These are phyloP conservation scores for Cryptococcus neoformans DNA, from an alignment of 1,284 basidiomycete genomes.

Conservation along the genomic window DNA sequence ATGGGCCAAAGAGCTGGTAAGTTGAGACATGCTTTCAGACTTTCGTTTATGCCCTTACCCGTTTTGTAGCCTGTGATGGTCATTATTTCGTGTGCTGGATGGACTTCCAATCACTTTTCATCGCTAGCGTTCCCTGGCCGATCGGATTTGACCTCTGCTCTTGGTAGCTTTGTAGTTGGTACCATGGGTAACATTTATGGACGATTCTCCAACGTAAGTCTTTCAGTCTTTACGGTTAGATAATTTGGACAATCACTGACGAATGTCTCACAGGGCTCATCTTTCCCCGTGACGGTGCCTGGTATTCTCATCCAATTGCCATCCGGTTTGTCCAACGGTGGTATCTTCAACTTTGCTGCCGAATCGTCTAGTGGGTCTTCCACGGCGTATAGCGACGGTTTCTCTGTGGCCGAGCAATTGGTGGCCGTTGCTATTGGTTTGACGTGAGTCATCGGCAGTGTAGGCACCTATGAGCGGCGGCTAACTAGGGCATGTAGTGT, in stretches of 20 bases:
- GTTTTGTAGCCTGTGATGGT: constrained; percentile 55
- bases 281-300: constrained; percentile 53
- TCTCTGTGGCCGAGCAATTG: constrained; percentile 49
- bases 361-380: constrained; percentile 10
- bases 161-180: constrained; percentile 78
- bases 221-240: constrained; percentile 58
- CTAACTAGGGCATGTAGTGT: constrained; percentile 56
- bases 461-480: not conserved
- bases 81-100: constrained; percentile 68
- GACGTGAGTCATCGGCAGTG: constrained; percentile 35
- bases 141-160: constrained; percentile 68
- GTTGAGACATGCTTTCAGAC: constrained; percentile 15
- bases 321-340: constrained; percentile 77
- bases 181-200: constrained; percentile 79
- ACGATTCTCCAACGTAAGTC: constrained; percentile 69
- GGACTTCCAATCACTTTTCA: constrained; percentile 71
- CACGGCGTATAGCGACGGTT: constrained; percentile 28
- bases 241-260: constrained; percentile 15
- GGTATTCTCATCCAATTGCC: constrained; percentile 86
- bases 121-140: constrained; percentile 60
- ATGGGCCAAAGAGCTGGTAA: constrained; percentile 66
- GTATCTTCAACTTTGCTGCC: constrained; percentile 61
- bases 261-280: constrained; percentile 23
- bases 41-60: not conserved
- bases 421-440: constrained; percentile 53